Evolutionary conservation across 2,329 filamentous ascomycete genomes (phyloP), one percentile per base, ranked within the genome.

Genomic region (Thermomyces lanuginosus): DNA sequence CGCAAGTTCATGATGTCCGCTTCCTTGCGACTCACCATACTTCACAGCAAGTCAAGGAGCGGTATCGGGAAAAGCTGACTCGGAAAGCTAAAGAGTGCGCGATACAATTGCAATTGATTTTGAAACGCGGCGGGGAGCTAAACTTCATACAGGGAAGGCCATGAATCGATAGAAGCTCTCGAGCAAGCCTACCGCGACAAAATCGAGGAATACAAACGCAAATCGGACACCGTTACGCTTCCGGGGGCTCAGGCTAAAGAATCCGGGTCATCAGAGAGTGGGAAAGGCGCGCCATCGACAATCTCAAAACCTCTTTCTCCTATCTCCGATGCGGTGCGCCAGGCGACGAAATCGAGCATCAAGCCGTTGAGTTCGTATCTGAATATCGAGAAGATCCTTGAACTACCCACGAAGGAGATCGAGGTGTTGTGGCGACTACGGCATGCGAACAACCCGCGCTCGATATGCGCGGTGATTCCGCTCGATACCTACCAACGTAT

Each of bases 1-100:
- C 86, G 2, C 81, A 81, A 44, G 83, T 93, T 16, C 81, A 91
- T 53, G 81, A 93, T 53, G 74, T 92, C 24, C 81, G 84, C 37
- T 92, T 86, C 62, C 68, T 92, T 23, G 77, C 77, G 34, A 89
- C 82, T 9, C 79, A 83, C 35, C 69, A 70, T 31, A 61, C 70
- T 31, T 64, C 74, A 24, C 51, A 46, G 13, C 64, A 66, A 41
- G 61, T 93, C 20, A 49, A 80, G 37, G 82, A 92, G 37, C 91
- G 80, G 54, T 98, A 98, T 61, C 71, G 70, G 41, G 68, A 76
- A 31, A 92, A 92, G 60, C 74, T 98, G 36, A 68, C 78, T 38
- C 60, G 66, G 37, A 93, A 92, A 56, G 86, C 82, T 7, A 71
- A 72, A 47, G 58, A 76, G 56, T 72, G 48, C 44, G 60, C 49